Conservation (phyloP, 192 early-diverging fungal genomes). For the Pilobolus umbonatus region DNA sequence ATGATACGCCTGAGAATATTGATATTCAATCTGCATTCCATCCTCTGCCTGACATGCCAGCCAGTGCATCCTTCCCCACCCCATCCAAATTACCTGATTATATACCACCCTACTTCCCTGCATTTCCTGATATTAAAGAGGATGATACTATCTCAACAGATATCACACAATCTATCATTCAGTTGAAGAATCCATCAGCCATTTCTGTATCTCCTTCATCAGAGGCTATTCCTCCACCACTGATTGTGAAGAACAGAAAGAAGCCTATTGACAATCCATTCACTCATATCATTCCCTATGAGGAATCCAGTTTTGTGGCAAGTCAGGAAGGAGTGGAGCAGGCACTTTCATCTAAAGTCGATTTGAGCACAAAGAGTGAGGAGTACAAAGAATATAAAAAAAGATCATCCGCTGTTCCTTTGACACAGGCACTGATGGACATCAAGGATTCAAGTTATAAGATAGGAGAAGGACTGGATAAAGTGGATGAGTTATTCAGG, state of each 20-base stretch:
- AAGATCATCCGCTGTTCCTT: not conserved
- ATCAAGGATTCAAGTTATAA: constrained; percentile 14
- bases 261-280: constrained; percentile 29
- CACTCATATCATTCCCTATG: constrained; percentile 25
- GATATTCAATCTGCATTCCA: too few relatives aligned
- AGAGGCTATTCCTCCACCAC: not conserved
- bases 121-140: constrained; percentile 20
- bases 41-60: too few relatives aligned
- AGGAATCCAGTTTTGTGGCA: constrained; percentile 23
- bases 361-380: not conserved
- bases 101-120: constrained; percentile 21
- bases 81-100: constrained; percentile 21
- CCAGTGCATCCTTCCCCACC: too few relatives aligned
- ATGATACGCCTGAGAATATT: too few relatives aligned
- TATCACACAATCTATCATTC: not conserved
- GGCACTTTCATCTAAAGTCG: not conserved
- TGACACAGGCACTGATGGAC: not conserved
- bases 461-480: constrained; percentile 10
- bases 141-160: too few relatives aligned
- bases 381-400: not conserved
- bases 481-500: constrained; percentile 13
- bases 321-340: constrained; percentile 1
- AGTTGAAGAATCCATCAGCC: not conserved
- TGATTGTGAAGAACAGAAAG: constrained; percentile 19
- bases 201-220: not conserved